Evolutionary conservation across 1,139 yeast genomes (phyloP).

Genomic region (Taphrina pruni): DNA sequence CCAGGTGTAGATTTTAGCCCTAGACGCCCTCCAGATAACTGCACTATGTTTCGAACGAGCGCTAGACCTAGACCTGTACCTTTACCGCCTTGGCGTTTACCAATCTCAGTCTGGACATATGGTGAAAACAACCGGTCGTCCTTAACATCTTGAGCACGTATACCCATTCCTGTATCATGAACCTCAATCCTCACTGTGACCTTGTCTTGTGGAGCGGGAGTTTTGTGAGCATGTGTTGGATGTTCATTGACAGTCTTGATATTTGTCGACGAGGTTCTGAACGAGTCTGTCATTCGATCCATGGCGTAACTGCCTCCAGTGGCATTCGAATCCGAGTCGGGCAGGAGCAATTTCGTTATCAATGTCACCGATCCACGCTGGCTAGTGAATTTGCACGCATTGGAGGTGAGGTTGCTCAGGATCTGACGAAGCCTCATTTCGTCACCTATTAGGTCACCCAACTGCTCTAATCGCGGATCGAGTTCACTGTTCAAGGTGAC

Average conservation of each 20-base stretch:
- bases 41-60: constrained; percentile 37
- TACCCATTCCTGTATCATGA: constrained; percentile 40
- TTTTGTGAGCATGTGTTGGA: not conserved
- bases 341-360: constrained; percentile 17
- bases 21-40: constrained; percentile 37
- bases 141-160: constrained; percentile 23
- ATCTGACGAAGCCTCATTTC: constrained; percentile 53
- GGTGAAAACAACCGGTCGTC: constrained; percentile 36
- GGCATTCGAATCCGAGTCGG: constrained; percentile 3
- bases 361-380: constrained; percentile 58
- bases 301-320: not conserved
- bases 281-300: constrained; percentile 1
- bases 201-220: constrained; percentile 1
- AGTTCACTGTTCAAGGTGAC: constrained; percentile 19
- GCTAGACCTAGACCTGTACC: constrained; percentile 41
- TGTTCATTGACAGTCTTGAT: not conserved
- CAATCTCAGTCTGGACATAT: constrained; percentile 40
- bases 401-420: constrained; percentile 80
- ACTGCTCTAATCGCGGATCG: constrained; percentile 26
- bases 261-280: not conserved
- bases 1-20: constrained; percentile 32
- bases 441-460: constrained; percentile 37
- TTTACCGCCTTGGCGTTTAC: constrained; percentile 40
- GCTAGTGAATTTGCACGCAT: constrained; percentile 84
- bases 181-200: constrained; percentile 36